phyloP scores from a whole-genome alignment of 2,329 filamentous ascomycete species.

The Arthrobotrys musiformis region DNA sequence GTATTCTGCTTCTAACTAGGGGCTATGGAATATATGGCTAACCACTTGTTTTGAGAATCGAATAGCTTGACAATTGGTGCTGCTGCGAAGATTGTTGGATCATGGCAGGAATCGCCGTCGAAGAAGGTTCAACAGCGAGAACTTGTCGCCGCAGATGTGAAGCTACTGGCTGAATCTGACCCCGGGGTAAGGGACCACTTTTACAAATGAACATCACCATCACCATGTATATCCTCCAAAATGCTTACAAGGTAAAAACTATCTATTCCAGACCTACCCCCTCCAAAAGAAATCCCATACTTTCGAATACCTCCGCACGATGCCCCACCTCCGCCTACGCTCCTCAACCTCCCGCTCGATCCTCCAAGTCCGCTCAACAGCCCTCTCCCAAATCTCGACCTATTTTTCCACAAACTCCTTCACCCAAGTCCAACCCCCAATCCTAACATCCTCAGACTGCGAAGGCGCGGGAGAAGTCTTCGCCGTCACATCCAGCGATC shows the following conservation, averaged over 20 bases:
- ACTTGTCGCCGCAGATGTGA: conserved; percentile 76
- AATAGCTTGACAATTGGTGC: conserved; percentile 84
- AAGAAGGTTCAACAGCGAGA: conserved; percentile 80
- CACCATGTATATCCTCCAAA: neutral
- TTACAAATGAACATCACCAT: neutral
- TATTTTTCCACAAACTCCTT: conserved; percentile 80
- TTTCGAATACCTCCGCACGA: conserved; percentile 84
- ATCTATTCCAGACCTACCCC: conserved; percentile 77
- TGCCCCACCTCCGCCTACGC: conserved; percentile 86
- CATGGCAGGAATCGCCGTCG: conserved; percentile 76
- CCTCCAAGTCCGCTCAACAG: conserved; percentile 82
- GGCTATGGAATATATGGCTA: neutral
- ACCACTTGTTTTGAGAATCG: neutral
- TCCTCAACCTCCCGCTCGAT: conserved; percentile 83
- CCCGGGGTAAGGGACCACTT: conserved; percentile 74
- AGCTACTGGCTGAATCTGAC: conserved; percentile 80
- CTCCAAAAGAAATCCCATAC: conserved; percentile 97
- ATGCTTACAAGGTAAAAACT: conserved; percentile 29
- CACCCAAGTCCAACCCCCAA: conserved; percentile 87
- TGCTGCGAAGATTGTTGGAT: conserved; percentile 79
- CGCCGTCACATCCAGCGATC: conserved; percentile 62
- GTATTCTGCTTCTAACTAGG: too few species aligned
- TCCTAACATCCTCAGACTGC: conserved; percentile 96
- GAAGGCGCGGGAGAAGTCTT: conserved; percentile 97
- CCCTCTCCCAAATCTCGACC: conserved; percentile 76